Percentiles rank a stretch among this genome's conserved stretches.
Evolutionary conservation across 176 grass and related monocot species (phyloP).

Genomic region (Oryza officinalis): DNA sequence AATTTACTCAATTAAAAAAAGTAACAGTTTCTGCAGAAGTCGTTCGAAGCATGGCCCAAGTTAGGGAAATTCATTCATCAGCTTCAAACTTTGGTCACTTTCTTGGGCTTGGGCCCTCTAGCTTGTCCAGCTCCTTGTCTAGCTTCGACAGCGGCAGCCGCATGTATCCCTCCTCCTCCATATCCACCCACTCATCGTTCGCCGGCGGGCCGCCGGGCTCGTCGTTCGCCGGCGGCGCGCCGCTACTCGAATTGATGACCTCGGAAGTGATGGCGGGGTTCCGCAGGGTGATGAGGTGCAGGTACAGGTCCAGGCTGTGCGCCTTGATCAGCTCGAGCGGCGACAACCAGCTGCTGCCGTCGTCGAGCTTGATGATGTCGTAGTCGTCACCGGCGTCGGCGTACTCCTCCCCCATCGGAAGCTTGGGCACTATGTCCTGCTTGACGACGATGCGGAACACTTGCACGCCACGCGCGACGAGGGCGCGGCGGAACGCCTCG

Average conservation of each 20-base stretch:
- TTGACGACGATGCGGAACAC: conserved; percentile 48
- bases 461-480: conserved; percentile 10
- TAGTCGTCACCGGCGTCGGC: conserved; percentile 37
- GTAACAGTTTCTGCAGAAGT: too few species aligned
- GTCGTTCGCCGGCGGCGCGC: background rate
- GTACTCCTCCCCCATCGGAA: conserved; percentile 15
- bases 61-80: too few species aligned
- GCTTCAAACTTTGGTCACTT: too few species aligned
- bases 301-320: conserved; percentile 41
- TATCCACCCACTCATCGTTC: too few species aligned
- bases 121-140: too few species aligned
- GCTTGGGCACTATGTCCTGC: conserved; percentile 44
- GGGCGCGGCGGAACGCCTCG: conserved; percentile 38
- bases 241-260: too few species aligned
- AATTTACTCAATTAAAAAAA: too few species aligned
- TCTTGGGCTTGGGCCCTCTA: too few species aligned
- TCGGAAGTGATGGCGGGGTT: too few species aligned
- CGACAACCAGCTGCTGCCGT: background rate
- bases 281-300: conserved; percentile 33
- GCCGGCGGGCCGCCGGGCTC: too few species aligned
- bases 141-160: background rate
- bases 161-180: too few species aligned
- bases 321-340: conserved; percentile 14
- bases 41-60: too few species aligned
- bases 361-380: conserved; percentile 13